phyloP scores from a whole-genome alignment of 106 monocot species.

The Dendrobium nobile region DNA sequence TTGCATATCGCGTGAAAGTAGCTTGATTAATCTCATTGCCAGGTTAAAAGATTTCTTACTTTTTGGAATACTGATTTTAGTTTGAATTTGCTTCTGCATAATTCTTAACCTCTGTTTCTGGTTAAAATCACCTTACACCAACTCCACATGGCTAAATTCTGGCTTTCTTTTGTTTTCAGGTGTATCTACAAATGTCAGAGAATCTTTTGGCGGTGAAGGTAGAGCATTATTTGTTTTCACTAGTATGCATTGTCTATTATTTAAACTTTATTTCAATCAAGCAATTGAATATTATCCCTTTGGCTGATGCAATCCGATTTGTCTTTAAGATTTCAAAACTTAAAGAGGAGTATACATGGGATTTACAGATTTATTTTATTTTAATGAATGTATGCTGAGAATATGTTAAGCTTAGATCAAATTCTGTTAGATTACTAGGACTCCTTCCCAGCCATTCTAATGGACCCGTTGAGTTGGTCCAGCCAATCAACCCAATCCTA shows the following conservation, averaged over 20 bases:
- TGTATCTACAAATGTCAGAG: conserved; percentile 28
- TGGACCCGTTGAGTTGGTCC: neutral
- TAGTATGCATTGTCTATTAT: neutral
- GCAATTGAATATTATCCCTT: neutral
- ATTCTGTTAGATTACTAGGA: neutral
- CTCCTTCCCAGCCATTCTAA: neutral
- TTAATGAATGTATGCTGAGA: neutral
- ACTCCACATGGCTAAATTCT: neutral
- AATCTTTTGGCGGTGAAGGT: conserved; percentile 51
- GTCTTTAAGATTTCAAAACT: neutral
- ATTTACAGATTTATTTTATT: neutral
- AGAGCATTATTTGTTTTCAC: neutral
- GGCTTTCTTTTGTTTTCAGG: conserved; percentile 24
- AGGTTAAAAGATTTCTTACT: no score
- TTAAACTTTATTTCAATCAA: neutral
- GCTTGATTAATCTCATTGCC: neutral
- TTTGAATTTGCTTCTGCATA: no score
- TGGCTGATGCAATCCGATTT: neutral
- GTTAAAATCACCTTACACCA: no score
- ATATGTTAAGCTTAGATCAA: neutral
- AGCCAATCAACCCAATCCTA: no score
- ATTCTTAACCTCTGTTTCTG: no score
- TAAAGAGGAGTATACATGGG: neutral
- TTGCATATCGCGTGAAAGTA: neutral
- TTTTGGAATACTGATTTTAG: no score